Conservation (phyloP, 768 basidiomycete species). For the Trametes gibbosa region DNA sequence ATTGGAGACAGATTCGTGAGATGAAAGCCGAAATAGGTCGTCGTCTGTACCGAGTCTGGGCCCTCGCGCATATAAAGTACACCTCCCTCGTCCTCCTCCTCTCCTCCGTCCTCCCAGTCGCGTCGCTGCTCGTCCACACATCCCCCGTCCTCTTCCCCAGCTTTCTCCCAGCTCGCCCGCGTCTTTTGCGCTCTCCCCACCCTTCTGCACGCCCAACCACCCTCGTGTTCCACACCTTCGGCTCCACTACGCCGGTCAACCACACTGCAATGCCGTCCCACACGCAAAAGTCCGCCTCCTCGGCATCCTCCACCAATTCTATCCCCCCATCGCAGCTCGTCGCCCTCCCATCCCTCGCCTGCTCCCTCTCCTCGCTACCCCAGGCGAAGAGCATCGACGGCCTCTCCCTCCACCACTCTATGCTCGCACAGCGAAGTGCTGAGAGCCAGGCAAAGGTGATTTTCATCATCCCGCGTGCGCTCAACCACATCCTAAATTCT, state of each 20-base stretch:
- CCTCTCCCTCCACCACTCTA: conserved; percentile 59
- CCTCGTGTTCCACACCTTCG: conserved; percentile 6
- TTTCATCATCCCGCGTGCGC: not conserved
- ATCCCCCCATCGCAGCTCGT: conserved; percentile 55
- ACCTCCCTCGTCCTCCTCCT: not conserved
- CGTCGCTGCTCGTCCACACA: not conserved
- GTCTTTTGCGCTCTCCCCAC: not conserved
- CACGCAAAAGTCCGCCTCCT: conserved; percentile 25
- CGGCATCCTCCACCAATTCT: conserved; percentile 34
- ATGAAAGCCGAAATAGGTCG: conserved; percentile 19
- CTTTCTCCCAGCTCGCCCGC: not conserved
- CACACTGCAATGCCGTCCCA: conserved; percentile 19
- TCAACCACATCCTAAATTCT: conserved; percentile 3
- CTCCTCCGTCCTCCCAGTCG: conserved; percentile 9
- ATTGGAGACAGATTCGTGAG: conserved; percentile 9
- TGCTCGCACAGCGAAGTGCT: conserved; percentile 65
- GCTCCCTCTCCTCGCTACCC: conserved; percentile 63
- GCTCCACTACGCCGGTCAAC: conserved; percentile 5
- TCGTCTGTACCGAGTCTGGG: conserved; percentile 19
- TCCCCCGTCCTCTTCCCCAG: not conserved
- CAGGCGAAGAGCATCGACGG: conserved; percentile 68
- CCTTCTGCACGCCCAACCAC: conserved; percentile 18
- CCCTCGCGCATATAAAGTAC: conserved; percentile 29
- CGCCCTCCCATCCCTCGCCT: conserved; percentile 71
- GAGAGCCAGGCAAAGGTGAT: conserved; percentile 77